Evolutionary conservation across 257 asterid genomes (phyloP), one percentile per base, ranked within the genome.

Genomic region (Handroanthus guayacan): DNA sequence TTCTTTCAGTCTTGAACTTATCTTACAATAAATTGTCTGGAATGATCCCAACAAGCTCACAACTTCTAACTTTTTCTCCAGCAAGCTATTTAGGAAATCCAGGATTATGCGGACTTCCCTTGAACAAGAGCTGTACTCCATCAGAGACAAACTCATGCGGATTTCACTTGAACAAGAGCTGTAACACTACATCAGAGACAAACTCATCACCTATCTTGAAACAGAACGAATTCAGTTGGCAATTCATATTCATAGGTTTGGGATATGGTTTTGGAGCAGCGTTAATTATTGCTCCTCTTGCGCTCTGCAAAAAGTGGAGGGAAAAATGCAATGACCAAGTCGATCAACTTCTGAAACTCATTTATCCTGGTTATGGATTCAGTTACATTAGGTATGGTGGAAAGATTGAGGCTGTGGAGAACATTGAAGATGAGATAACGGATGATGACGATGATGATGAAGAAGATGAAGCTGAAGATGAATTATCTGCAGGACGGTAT

Each of bases 241-340:
- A 79, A 70, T 86, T 85, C 67, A 87, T 87, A 76, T 58, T 84
- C 41, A 85, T 80, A 0, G 93, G 89, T 9, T 75, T 86, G 76
- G 97, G 93, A 65, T 82, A 78, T 44, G 83, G 89, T 13, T 79
- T 86, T 6, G 97, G 95, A 60, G 87, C 86, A 61, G 87, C 91
- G 67, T 36, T 86, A 18, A 55, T 88, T 13, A 47, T 92, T 37
- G 89, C 89, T 34, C 89, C 91, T 34, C 84, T 88, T 16, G 80
- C 67, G 10, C 82, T 89, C 82, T 81, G 87, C 82, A 62, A 79
- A 84, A 62, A 79, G 43, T 85, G 86, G 81, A 86, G 91, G 78
- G 79, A 78, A 13, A 67, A 51, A 71, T 86, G 80, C 3, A 71
- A 84, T 5, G 16, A 69, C 45, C 71, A 74, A 18, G 6, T 67